A percentile compares a stretch with the other conserved stretches of the same genome.
Conservation (phyloP, 208 protist genomes). For the Acanthamoeba castellanii region DNA sequence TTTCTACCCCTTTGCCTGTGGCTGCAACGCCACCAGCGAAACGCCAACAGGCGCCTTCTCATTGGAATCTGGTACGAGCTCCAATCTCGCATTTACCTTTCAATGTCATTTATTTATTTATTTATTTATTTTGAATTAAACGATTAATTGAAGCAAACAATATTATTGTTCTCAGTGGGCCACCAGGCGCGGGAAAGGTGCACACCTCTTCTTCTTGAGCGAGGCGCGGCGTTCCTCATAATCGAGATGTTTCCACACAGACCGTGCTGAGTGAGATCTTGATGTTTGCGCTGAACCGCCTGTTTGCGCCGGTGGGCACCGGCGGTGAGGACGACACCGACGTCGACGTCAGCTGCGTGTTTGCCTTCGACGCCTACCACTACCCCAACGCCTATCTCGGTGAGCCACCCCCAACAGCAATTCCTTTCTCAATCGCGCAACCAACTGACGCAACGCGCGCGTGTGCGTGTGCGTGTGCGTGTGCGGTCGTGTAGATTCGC, state of each 20-base stretch:
- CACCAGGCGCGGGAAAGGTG: neutral
- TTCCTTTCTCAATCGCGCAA: neutral
- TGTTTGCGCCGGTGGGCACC: neutral
- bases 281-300: neutral
- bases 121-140: neutral
- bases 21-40: neutral
- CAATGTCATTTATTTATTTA: neutral
- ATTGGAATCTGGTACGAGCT: neutral
- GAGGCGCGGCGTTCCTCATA: neutral
- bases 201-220: neutral
- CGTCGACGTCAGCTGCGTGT: slow-evolving; percentile 24
- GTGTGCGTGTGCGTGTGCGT: neutral
- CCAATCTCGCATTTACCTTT: neutral
- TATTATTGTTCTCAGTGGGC: neutral
- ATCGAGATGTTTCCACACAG: neutral
- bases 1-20: neutral
- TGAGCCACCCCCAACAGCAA: neutral
- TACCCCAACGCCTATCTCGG: slow-evolving; percentile 60
- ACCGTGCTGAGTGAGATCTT: slow-evolving; percentile 44
- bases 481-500: neutral
- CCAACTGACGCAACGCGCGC: neutral
- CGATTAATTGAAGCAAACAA: too few species aligned
- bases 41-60: neutral
- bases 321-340: neutral
- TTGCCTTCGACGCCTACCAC: slow-evolving; percentile 51